Percentiles rank a stretch among this genome's conserved stretches.
These are phyloP conservation scores for Apiotrichum mycotoxinovorans DNA, from an alignment of 1,284 basidiomycete species.

Conservation along the genomic window DNA sequence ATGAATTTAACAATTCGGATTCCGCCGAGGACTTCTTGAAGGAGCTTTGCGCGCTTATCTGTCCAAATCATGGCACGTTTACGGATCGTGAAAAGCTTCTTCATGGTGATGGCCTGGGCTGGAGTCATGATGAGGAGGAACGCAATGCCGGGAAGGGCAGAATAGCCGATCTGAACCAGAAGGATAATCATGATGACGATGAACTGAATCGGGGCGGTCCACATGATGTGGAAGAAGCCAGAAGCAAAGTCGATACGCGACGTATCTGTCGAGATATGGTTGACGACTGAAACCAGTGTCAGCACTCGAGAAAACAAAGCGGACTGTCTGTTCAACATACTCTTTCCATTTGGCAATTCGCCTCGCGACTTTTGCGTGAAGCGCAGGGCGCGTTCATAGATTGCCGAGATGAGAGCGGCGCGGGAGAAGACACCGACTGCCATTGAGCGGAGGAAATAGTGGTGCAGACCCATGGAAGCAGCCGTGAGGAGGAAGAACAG, in stretches of 20 bases:
- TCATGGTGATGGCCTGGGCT: constrained; percentile 70
- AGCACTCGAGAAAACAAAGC: too few species aligned
- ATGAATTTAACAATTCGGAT: constrained; percentile 84
- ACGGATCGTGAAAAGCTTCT: constrained; percentile 66
- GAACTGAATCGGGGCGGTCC: constrained; percentile 62
- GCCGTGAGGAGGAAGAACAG: constrained; percentile 68
- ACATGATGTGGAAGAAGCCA: constrained; percentile 66
- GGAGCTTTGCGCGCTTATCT: constrained; percentile 56
- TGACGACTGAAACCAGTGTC: too few species aligned
- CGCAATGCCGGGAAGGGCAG: constrained; percentile 54
- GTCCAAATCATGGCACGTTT: constrained; percentile 84
- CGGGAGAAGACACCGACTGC: constrained; percentile 75
- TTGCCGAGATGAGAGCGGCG: constrained; percentile 80
- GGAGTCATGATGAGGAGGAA: constrained; percentile 68
- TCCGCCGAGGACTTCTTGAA: constrained; percentile 64
- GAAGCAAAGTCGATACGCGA: constrained; percentile 80
- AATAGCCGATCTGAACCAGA: constrained; percentile 53
- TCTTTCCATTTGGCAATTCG: constrained; percentile 73
- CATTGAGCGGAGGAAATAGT: constrained; percentile 60
- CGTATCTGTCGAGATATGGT: constrained; percentile 84
- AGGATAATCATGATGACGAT: constrained; percentile 52
- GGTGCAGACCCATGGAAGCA: constrained; percentile 67
- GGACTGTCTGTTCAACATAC: too few species aligned
- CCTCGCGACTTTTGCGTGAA: constrained; percentile 79
- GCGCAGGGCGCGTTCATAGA: constrained; percentile 74